These are phyloP conservation scores for Neopestalotiopsis rosae DNA, from an alignment of 2,329 filamentous ascomycete species.

Conservation along the genomic window DNA sequence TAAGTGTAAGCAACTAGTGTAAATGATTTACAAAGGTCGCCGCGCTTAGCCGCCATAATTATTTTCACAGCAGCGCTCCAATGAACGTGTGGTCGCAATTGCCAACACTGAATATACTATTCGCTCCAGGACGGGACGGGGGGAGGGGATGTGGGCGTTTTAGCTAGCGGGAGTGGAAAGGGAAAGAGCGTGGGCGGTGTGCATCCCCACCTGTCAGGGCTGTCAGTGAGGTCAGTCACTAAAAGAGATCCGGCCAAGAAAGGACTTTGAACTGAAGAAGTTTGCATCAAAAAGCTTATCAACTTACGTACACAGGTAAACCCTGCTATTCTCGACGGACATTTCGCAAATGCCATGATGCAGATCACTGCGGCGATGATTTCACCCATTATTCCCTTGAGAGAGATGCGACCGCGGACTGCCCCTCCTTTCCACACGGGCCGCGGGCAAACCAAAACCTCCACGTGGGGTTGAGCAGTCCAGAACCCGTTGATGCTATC, in stretches of 20 bases:
- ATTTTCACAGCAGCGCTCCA: not conserved
- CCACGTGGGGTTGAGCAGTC: slow-evolving; percentile 5
- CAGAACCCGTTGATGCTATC: not conserved
- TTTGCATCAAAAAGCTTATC: not conserved
- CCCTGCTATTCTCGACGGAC: slow-evolving; percentile 10
- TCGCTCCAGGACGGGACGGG: not conserved
- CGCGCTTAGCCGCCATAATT: slow-evolving; percentile 14
- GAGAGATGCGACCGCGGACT: not conserved
- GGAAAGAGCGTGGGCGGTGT: slow-evolving; percentile 4
- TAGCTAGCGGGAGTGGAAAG: not conserved
- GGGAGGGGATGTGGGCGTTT: not conserved
- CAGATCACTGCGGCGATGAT: not conserved
- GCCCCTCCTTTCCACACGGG: not conserved
- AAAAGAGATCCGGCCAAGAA: not conserved
- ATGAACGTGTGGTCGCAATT: not conserved
- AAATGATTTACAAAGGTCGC: not conserved
- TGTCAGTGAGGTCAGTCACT: not conserved
- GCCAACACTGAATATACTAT: not conserved
- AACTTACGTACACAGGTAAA: not conserved
- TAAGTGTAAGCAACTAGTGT: not conserved
- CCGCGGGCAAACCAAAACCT: slow-evolving; percentile 7
- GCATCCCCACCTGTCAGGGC: slow-evolving; percentile 8
- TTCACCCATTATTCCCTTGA: not conserved
- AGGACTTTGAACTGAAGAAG: not conserved
- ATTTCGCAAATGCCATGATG: not conserved